Evolutionary conservation across 2,329 filamentous ascomycete genomes (phyloP).

Genomic region (Ampelomyces quisqualis): DNA sequence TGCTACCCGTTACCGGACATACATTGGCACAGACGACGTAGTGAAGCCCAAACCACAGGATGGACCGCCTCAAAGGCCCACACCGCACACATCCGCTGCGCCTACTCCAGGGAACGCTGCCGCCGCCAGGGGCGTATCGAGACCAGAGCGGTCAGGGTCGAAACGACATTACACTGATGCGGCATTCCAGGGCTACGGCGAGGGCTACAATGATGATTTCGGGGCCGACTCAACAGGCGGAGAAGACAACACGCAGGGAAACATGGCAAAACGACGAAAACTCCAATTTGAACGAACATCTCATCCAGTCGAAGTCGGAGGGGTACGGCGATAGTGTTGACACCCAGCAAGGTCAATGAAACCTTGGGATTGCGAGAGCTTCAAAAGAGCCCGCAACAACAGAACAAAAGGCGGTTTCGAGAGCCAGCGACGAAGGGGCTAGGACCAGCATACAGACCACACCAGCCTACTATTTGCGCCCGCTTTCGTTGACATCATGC

Average conservation of each 20-base stretch:
- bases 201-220: conserved; percentile 70
- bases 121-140: conserved; percentile 49
- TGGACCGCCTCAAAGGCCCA: conserved; percentile 20
- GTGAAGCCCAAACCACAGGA: conserved; percentile 33
- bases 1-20: conserved; percentile 45
- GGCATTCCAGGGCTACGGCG: conserved; percentile 73
- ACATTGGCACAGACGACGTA: conserved; percentile 49
- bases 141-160: conserved; percentile 67
- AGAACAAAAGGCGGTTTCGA: neutral
- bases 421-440: neutral
- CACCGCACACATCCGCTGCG: conserved; percentile 23
- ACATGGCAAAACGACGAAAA: conserved; percentile 38
- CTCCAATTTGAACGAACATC: conserved; percentile 39
- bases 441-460: neutral
- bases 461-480: neutral
- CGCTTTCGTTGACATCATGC: conserved; percentile 3
- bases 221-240: conserved; percentile 69
- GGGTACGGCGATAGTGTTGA: conserved; percentile 34
- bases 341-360: neutral
- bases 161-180: conserved; percentile 75
- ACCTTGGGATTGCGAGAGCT: neutral
- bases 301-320: conserved; percentile 40
- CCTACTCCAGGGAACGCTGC: conserved; percentile 41
- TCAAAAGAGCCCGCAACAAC: neutral
- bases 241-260: conserved; percentile 57